Evolutionary conservation across 208 protist species (phyloP).

Genomic region (Porcisia deanei): DNA sequence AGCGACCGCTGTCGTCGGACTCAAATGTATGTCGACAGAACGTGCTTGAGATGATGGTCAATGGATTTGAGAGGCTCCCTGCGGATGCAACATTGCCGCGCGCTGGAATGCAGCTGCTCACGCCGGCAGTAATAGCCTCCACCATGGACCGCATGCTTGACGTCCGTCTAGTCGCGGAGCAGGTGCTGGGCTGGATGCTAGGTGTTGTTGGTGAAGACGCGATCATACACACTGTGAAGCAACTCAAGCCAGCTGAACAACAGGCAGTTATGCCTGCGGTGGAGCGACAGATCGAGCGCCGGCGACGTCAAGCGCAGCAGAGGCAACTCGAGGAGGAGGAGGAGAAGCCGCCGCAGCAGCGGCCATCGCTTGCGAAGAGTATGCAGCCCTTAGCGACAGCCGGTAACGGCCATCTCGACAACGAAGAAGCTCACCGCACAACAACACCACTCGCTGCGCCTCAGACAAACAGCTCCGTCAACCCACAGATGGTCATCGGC

Average conservation of each 20-base stretch:
- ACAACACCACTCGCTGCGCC: constrained; percentile 13
- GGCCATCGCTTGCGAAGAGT: neutral
- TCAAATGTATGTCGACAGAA: constrained; percentile 75
- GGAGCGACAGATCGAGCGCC: constrained; percentile 67
- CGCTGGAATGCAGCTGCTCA: constrained; percentile 46
- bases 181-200: constrained; percentile 68
- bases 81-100: constrained; percentile 45
- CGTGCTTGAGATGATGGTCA: constrained; percentile 72
- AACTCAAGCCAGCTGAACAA: constrained; percentile 81
- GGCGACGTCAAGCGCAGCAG: constrained; percentile 1
- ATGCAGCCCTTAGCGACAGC: neutral
- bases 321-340: constrained; percentile 11
- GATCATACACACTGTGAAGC: constrained; percentile 51
- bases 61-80: constrained; percentile 57
- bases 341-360: neutral
- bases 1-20: constrained; percentile 76
- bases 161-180: constrained; percentile 76
- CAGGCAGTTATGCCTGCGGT: constrained; percentile 68
- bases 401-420: constrained; percentile 13
- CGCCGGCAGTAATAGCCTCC: constrained; percentile 55
- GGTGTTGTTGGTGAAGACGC: constrained; percentile 66
- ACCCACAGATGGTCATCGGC: neutral
- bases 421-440: constrained; percentile 23
- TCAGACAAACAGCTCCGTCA: neutral
- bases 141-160: constrained; percentile 87